phyloP scores from a whole-genome alignment of 1,284 basidiomycete genomes.

The Nidula niveotomentosa region DNA sequence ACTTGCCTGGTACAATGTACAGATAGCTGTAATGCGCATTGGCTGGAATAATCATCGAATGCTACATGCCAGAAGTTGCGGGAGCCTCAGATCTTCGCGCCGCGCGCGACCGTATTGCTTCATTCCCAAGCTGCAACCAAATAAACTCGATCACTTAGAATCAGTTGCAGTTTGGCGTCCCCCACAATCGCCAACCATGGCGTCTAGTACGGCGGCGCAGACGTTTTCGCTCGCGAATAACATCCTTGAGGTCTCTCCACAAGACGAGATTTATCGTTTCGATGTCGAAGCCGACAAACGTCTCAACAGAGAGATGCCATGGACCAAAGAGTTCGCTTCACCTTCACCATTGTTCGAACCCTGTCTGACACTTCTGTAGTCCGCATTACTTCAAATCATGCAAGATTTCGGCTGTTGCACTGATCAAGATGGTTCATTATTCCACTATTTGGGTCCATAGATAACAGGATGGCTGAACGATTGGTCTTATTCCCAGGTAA shows the following conservation, averaged over 20 bases:
- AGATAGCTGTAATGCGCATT: too few species aligned
- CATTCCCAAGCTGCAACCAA: too few species aligned
- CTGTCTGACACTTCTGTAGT: conserved; percentile 36
- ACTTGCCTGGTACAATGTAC: too few species aligned
- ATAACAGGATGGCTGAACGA: background rate
- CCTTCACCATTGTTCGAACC: background rate
- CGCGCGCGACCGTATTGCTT: too few species aligned
- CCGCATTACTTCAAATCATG: conserved; percentile 94
- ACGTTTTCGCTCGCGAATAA: conserved; percentile 87
- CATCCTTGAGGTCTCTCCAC: conserved; percentile 64
- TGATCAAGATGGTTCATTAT: conserved; percentile 92
- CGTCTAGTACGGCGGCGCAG: conserved; percentile 63
- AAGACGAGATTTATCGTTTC: conserved; percentile 84
- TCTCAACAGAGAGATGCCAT: conserved; percentile 77
- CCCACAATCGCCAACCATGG: conserved; percentile 13
- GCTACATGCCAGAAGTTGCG: too few species aligned
- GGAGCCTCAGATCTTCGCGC: too few species aligned
- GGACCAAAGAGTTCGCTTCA: conserved; percentile 81
- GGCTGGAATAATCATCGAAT: too few species aligned
- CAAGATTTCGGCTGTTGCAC: conserved; percentile 91
- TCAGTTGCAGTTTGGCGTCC: too few species aligned
- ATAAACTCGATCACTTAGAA: too few species aligned
- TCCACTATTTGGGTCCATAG: background rate
- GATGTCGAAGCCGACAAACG: conserved; percentile 72
- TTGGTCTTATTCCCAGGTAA: conserved; percentile 60